phyloP scores from a whole-genome alignment of 2,329 filamentous ascomycete genomes.

The Exophiala aquamarina region DNA sequence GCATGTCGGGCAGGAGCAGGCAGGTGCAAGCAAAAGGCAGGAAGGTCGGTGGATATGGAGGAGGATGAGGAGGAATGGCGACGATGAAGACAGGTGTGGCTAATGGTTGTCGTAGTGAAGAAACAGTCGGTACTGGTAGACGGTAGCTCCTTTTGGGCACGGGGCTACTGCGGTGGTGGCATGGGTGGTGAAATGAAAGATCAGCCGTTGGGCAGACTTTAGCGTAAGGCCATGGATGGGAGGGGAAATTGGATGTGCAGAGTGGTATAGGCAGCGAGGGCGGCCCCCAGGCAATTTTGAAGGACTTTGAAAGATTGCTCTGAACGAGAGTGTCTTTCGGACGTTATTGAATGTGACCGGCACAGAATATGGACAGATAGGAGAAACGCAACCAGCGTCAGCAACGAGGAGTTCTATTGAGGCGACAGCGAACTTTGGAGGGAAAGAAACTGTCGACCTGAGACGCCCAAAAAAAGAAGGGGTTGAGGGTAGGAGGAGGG shows the following conservation, averaged over 20 bases:
- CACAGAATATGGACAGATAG: background rate
- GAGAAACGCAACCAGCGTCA: no score
- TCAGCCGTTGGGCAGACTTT: conserved; percentile 16
- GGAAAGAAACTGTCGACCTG: background rate
- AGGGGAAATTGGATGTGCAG: conserved; percentile 23
- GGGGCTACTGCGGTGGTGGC: conserved; percentile 13
- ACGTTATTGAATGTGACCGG: background rate
- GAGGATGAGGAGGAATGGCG: background rate
- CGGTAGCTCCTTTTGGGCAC: conserved; percentile 16
- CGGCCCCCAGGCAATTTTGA: conserved; percentile 2
- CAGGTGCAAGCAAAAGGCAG: background rate
- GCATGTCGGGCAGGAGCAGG: conserved; percentile 14
- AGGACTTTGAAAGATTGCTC: background rate
- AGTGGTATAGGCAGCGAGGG: conserved; percentile 1
- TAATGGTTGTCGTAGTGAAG: conserved; percentile 8
- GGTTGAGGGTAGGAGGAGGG: background rate
- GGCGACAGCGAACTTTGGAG: no score
- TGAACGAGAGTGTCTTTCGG: background rate
- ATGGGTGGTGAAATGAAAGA: conserved; percentile 19
- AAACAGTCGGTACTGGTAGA: background rate
- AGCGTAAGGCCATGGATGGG: conserved; percentile 19
- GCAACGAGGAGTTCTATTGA: no score
- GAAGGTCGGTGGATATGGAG: conserved; percentile 1
- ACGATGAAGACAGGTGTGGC: conserved; percentile 5
- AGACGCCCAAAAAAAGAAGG: background rate